Conservation (phyloP, 164 flowering plant species). For the Warburgia ugandensis region DNA sequence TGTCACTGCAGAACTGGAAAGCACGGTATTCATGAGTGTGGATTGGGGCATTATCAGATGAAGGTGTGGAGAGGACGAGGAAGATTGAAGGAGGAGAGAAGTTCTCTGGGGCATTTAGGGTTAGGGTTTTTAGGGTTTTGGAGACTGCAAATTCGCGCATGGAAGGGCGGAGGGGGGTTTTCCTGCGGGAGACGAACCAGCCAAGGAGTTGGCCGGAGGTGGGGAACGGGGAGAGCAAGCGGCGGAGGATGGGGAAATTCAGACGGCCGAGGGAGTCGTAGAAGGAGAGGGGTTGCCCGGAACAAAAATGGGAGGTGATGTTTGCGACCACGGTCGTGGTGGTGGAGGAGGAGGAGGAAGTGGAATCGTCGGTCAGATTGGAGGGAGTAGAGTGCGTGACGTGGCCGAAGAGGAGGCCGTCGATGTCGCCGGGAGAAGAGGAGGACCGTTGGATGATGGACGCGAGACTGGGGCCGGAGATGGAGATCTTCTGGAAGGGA, state of each 20-base stretch:
- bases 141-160: conserved; percentile 50
- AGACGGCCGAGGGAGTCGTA: conserved; percentile 46
- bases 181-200: conserved; percentile 73
- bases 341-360: conserved; percentile 22
- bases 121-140: conserved; percentile 25
- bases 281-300: conserved; percentile 37
- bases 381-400: conserved; percentile 33
- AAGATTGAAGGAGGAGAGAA: conserved; percentile 34
- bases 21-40: conserved; percentile 85
- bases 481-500: conserved; percentile 51
- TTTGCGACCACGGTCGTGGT: conserved; percentile 37
- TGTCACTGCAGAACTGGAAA: conserved; percentile 34
- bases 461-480: conserved; percentile 76
- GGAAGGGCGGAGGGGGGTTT: conserved; percentile 64
- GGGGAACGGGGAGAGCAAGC: conserved; percentile 14
- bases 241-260: conserved; percentile 18
- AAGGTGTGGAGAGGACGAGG: conserved; percentile 55
- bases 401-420: conserved; percentile 86
- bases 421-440: conserved; percentile 50
- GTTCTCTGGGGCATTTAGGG: conserved; percentile 9
- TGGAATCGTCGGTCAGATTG: conserved; percentile 57
- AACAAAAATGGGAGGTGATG: conserved; percentile 48
- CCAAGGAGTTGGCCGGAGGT: conserved; percentile 55
- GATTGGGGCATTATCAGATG: conserved; percentile 26
- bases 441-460: conserved; percentile 75